Base-by-base conservation (phyloP, 768 basidiomycete genomes). In the Terana coerulea region DNA sequence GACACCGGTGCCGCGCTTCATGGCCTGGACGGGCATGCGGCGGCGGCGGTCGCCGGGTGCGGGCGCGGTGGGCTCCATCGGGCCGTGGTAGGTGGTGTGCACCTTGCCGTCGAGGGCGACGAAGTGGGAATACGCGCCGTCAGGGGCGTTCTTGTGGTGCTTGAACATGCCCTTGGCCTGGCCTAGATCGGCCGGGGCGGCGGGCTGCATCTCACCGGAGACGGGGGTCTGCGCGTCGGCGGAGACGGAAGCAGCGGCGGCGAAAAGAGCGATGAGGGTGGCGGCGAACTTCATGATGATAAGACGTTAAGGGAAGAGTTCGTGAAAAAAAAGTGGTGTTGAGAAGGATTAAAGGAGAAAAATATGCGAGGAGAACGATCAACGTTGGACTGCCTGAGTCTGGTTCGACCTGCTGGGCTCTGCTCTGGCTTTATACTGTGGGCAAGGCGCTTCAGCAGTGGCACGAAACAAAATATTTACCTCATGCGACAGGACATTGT, bases 311-410 rank as follows among this genome's bases (percentile, higher is more conserved):
- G 37, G 3, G 24, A 39, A 39, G 37, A 17, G 37, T 15, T 17
- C 12, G 11, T 11, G 24, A 39, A 39, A 39, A 39, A 17, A n/a
- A 22, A 22, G 17, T 39, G 37, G n/a, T 39, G 37, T 39, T 39
- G 37, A 39, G 24, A 22, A 39, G 24, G 37, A 39, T 39, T 39
- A 39, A 39, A 39, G 37, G n/a, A 17, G 37, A 39, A 33, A 39
- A 39, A 22, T 39, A 39, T 39, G 37, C 37, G 37, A 39, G 37
- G 37, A 4, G 37, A 39, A 39, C 37, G 37, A 19, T 39, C 37
- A 39, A 39, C 37, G 37, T 39, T 39, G 37, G 37, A 39, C 37
- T 39, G 37, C 37, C 37, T 39, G 37, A 39, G 37, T 39, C 37
- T 39, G 37, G 37, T 19, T 39, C 24, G 14, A 39, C 10, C 37